These are phyloP conservation scores for Chytridium lagenaria DNA, from an alignment of 371 early-diverging fungal species.

Conservation along the genomic window DNA sequence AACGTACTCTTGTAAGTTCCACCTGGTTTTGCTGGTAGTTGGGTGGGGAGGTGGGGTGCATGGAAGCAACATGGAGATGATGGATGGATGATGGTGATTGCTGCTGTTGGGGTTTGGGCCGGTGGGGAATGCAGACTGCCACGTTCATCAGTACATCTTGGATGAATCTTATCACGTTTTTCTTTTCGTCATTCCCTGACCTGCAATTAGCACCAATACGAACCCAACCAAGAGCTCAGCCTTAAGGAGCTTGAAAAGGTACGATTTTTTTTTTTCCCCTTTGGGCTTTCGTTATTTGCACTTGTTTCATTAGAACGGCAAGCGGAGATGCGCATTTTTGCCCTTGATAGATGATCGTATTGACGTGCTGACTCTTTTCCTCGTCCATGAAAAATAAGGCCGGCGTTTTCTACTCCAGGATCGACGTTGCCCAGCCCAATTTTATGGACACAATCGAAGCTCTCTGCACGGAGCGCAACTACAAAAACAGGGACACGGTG, in stretches of 20 bases:
- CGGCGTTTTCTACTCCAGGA: slow-evolving; percentile 76
- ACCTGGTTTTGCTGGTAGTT: too few species aligned
- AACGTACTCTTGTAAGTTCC: slow-evolving; percentile 13
- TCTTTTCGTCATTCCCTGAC: not conserved
- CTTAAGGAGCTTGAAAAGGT: slow-evolving; percentile 67
- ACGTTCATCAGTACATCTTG: too few species aligned
- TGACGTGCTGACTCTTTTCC: too few species aligned
- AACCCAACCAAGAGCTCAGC: slow-evolving; percentile 65
- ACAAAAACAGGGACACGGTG: slow-evolving; percentile 90
- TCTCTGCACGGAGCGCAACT: slow-evolving; percentile 75
- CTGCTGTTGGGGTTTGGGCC: too few species aligned
- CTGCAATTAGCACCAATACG: slow-evolving; percentile 65
- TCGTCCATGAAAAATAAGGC: slow-evolving; percentile 19
- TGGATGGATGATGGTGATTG: too few species aligned
- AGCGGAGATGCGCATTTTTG: too few species aligned
- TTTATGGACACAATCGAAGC: slow-evolving; percentile 67
- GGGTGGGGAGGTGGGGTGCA: too few species aligned
- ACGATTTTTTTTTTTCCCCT: slow-evolving; percentile 24
- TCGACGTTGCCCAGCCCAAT: slow-evolving; percentile 61
- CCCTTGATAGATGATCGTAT: not conserved
- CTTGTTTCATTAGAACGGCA: too few species aligned
- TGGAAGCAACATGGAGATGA: not conserved
- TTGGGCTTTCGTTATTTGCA: not conserved
- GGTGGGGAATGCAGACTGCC: too few species aligned
- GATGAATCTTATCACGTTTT: too few species aligned